Evolutionary conservation across 305 asterid species (phyloP).

Genomic region (Ilex paraguariensis): DNA sequence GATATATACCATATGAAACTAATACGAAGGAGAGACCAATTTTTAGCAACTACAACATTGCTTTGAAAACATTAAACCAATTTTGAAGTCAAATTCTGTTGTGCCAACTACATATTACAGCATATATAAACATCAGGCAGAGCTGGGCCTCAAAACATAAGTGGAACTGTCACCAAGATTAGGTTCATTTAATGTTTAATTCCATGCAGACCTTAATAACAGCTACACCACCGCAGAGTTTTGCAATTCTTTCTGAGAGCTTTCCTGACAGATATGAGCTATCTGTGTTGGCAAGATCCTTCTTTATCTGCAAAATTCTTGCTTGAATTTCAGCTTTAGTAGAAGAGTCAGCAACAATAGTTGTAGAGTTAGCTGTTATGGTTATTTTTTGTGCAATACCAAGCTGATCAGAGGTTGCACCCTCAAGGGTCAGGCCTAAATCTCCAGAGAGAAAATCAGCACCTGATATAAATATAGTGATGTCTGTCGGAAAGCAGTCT

Average conservation of each 20-base stretch:
- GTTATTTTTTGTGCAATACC: conserved; percentile 83
- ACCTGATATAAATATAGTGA: conserved; percentile 36
- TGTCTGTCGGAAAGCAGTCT: too few species aligned
- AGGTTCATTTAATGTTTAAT: background rate
- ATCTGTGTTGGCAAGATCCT: conserved; percentile 82
- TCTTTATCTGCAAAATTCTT: conserved; percentile 85
- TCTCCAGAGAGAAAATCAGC: conserved; percentile 96
- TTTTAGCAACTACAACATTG: too few species aligned
- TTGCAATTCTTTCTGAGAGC: conserved; percentile 81
- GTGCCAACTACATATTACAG: too few species aligned
- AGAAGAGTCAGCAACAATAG: conserved; percentile 86
- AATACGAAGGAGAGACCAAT: too few species aligned
- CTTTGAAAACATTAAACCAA: too few species aligned
- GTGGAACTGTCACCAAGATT: too few species aligned
- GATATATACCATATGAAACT: too few species aligned
- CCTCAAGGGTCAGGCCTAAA: conserved; percentile 68
- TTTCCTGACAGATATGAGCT: conserved; percentile 56
- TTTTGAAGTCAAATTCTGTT: too few species aligned
- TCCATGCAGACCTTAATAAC: conserved; percentile 44
- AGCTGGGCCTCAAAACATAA: too few species aligned
- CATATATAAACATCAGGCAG: too few species aligned
- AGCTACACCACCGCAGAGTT: conserved; percentile 86
- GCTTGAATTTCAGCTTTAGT: conserved; percentile 92
- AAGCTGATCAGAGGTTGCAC: conserved; percentile 95
- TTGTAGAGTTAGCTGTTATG: conserved; percentile 58